Evolutionary conservation across 768 basidiomycete genomes (phyloP).

Genomic region (Suillus hirtellus): DNA sequence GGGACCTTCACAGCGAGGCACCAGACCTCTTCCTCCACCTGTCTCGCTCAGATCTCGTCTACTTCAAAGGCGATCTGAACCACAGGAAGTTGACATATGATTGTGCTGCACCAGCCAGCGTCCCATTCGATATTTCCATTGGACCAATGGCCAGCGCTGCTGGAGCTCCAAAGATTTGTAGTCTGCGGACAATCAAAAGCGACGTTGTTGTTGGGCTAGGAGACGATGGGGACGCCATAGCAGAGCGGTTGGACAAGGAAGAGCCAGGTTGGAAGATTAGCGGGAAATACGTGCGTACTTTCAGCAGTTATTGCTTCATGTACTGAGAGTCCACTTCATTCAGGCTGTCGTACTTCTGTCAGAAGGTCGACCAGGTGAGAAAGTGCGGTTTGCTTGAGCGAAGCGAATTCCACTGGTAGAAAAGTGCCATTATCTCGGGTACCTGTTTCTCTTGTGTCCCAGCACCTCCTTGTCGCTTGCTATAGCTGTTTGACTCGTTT

Average conservation of each 20-base stretch:
- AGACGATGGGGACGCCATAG: slow-evolving; percentile 62
- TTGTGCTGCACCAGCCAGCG: slow-evolving; percentile 82
- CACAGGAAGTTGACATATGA: slow-evolving; percentile 90
- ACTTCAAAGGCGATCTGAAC: slow-evolving; percentile 94
- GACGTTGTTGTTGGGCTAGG: slow-evolving; percentile 92
- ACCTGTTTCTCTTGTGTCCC: background rate
- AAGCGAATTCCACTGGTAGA: background rate
- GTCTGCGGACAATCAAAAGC: slow-evolving; percentile 90
- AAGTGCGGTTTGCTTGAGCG: slow-evolving; percentile 68
- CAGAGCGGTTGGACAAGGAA: slow-evolving; percentile 77
- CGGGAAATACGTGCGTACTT: slow-evolving; percentile 83
- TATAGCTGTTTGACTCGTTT: background rate
- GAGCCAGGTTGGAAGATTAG: slow-evolving; percentile 97
- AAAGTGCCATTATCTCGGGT: background rate
- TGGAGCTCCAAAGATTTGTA: slow-evolving; percentile 85
- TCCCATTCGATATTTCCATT: slow-evolving; percentile 87
- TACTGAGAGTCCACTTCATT: slow-evolving; percentile 15
- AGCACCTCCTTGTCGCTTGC: too few species aligned
- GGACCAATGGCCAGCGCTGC: slow-evolving; percentile 88
- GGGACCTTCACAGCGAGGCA: slow-evolving; percentile 81
- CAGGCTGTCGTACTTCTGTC: slow-evolving; percentile 88
- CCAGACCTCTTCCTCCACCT: slow-evolving; percentile 93
- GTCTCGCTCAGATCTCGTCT: slow-evolving; percentile 84
- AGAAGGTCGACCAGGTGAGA: slow-evolving; percentile 86
- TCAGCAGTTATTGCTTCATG: slow-evolving; percentile 7